phyloP scores from a whole-genome alignment of 176 grass and related monocot genomes.

The Miscanthus lutarioriparius region DNA sequence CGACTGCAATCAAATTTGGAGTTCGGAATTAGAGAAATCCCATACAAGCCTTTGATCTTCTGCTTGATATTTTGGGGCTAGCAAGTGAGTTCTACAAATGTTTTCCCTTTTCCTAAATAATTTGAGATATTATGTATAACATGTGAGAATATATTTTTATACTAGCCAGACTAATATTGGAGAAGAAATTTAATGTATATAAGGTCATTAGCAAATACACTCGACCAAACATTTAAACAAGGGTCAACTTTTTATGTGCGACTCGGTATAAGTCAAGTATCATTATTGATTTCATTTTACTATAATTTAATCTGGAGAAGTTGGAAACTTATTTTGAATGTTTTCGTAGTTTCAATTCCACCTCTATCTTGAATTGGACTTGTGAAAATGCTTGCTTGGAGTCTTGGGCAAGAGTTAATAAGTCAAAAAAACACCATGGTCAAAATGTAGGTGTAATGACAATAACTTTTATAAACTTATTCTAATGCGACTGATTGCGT shows the following conservation, averaged over 20 bases:
- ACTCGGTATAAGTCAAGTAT: not conserved
- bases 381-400: constrained; percentile 13
- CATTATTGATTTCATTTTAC: not conserved
- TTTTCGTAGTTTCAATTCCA: not conserved
- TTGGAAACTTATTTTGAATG: not conserved
- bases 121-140: not conserved
- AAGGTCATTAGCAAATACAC: not conserved
- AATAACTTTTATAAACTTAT: not conserved
- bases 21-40: too few species aligned
- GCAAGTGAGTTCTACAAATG: not conserved
- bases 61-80: not conserved
- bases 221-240: not conserved
- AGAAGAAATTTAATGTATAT: not conserved
- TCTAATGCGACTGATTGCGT: not conserved
- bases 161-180: not conserved
- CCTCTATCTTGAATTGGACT: not conserved
- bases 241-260: not conserved
- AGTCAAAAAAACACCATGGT: not conserved
- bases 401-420: not conserved
- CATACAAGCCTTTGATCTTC: not conserved
- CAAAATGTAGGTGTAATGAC: not conserved
- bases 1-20: too few species aligned
- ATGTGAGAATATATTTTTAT: not conserved
- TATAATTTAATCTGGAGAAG: not conserved
- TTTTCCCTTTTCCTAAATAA: not conserved